phyloP scores from a whole-genome alignment of 2,329 filamentous ascomycete species.

The Fusarium illudens region DNA sequence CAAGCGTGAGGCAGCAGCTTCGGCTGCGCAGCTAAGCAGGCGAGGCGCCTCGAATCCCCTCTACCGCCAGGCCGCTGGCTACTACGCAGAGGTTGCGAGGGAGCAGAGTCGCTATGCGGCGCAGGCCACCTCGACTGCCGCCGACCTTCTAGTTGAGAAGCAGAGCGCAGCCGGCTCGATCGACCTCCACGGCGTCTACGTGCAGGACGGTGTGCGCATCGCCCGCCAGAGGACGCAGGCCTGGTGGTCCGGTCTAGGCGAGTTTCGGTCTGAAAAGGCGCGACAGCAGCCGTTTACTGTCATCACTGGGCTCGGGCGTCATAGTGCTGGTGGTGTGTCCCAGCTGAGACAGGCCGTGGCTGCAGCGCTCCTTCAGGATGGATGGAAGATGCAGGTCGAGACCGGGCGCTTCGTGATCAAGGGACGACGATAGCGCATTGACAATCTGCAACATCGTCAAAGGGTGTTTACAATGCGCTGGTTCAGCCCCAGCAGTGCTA shows the following conservation, averaged over 20 bases:
- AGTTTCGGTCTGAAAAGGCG: conserved; percentile 62
- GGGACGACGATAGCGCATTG: conserved; percentile 57
- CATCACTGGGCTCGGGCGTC: conserved; percentile 81
- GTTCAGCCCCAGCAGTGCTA: neutral
- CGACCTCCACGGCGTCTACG: conserved; percentile 85
- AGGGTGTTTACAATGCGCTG: neutral
- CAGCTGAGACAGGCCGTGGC: conserved; percentile 83
- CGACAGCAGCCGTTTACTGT: conserved; percentile 70
- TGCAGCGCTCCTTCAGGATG: conserved; percentile 76
- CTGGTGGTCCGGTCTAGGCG: conserved; percentile 82
- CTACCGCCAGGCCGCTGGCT: conserved; percentile 77
- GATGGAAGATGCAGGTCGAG: conserved; percentile 81
- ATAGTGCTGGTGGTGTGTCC: conserved; percentile 79
- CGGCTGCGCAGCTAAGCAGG: conserved; percentile 54
- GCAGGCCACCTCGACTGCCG: conserved; percentile 68
- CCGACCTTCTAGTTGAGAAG: conserved; percentile 72
- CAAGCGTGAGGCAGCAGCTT: conserved; percentile 45
- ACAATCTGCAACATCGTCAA: neutral
- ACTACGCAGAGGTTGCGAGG: conserved; percentile 76
- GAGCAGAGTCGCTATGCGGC: conserved; percentile 68
- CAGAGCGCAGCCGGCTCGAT: conserved; percentile 70
- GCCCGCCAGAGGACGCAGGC: conserved; percentile 69
- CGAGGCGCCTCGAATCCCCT: conserved; percentile 73
- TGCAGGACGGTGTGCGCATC: conserved; percentile 83
- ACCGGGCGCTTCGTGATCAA: conserved; percentile 76